Percentiles rank a stretch among this genome's conserved stretches.
phyloP scores from a whole-genome alignment of 768 basidiomycete species.

The Russula sp. region DNA sequence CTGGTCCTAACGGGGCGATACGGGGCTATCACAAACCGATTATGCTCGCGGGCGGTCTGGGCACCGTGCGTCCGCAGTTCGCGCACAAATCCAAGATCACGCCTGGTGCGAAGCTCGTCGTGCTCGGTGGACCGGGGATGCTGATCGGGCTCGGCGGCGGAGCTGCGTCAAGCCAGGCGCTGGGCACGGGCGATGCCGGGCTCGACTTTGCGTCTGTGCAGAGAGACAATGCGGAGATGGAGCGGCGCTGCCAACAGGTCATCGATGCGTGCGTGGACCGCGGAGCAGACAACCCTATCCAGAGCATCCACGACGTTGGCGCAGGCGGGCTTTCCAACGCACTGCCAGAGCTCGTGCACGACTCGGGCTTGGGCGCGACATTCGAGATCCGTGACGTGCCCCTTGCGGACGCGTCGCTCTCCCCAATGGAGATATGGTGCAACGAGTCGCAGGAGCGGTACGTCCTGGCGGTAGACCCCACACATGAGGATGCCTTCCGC shows the following conservation, averaged over 20 bases:
- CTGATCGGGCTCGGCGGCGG: slow-evolving; percentile 96
- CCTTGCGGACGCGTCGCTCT: slow-evolving; percentile 89
- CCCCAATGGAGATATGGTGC: slow-evolving; percentile 99
- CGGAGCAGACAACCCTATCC: slow-evolving; percentile 65
- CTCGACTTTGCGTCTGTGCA: slow-evolving; percentile 98
- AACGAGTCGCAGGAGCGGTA: slow-evolving; percentile 99
- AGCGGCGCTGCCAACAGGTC: slow-evolving; percentile 94
- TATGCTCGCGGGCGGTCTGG: slow-evolving; percentile 98
- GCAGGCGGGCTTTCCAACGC: slow-evolving; percentile 97
- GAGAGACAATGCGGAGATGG: slow-evolving; percentile 97
- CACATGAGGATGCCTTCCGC: slow-evolving; percentile 59
- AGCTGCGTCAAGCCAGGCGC: slow-evolving; percentile 90
- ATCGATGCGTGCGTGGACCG: slow-evolving; percentile 82
- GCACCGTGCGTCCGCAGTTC: slow-evolving; percentile 82
- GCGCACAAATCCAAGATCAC: slow-evolving; percentile 73
- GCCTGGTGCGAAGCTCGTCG: slow-evolving; percentile 81
- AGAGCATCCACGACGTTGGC: slow-evolving; percentile 97
- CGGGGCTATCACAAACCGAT: slow-evolving; percentile 99
- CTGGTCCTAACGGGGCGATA: slow-evolving; percentile 54
- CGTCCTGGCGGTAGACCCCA: slow-evolving; percentile 79
- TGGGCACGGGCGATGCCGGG: slow-evolving; percentile 85
- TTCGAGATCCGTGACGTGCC: slow-evolving; percentile 94
- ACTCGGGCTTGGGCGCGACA: slow-evolving; percentile 81
- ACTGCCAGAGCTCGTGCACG: slow-evolving; percentile 93
- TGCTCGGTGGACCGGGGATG: slow-evolving; percentile 93